Base-by-base conservation (phyloP, 2,329 filamentous ascomycete species). In the Plenodomus lindquistii region DNA sequence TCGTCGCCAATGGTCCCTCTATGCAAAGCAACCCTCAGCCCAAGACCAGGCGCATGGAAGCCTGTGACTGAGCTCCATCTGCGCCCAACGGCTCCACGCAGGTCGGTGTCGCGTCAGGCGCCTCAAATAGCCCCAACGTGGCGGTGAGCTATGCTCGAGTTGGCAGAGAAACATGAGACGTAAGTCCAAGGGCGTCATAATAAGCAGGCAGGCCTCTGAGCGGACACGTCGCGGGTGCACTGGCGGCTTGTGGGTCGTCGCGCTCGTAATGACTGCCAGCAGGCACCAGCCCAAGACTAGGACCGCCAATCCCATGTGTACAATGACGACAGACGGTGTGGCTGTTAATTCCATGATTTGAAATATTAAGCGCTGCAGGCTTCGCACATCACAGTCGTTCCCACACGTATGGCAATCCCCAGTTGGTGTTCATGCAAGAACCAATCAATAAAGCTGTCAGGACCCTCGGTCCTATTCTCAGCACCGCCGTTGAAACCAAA, bases 211-310 rank as follows among this genome's bases (percentile, higher is more conserved):
- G 27, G 42, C 35, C 42, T 40, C 39, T 48, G 47, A 27, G 41
- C 46, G 52, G 50, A 56, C 55, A 59, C 55, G 55, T 56, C 45
- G 55, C 50, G 46, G n/a, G 44, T 46, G 55, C 53, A 44, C 42
- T 46, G 40, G 36, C 46, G 48, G 48, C 39, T 44, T 45, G 53
- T 55, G 50, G 53, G 46, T 50, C 50, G 20, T 24, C 50, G 20
- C 29, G 37, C 46, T 39, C 53, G 34, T 18, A 34, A 29, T 34
- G 29, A 41, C 20, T 50, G 54, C 55, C 53, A 57, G 48, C 55
- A 52, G 27, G 47, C 44, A 31, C 44, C 42, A 39, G 41, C 21
- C 27, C 36, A 43, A 17, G 13, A 31, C 36, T 22, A 8, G 27
- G 27, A 8, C 6, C 15, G 27, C 11, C 27, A 4, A 7, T 13